Evolutionary conservation across 257 asterid genomes (phyloP).

Genomic region (Nicotiana sylvestris): DNA sequence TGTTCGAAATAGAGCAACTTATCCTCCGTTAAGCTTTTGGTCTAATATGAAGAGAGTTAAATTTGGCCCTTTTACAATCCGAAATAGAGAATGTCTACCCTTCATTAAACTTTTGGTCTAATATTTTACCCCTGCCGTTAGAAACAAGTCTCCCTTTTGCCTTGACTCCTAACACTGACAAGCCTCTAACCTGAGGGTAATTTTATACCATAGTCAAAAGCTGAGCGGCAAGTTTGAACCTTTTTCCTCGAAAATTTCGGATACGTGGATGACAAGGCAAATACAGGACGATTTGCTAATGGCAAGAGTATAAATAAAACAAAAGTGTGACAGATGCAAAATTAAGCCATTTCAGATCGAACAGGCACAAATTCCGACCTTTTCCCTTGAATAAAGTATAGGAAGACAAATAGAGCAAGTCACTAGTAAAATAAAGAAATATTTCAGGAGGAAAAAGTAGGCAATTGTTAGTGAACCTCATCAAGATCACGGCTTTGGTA

Average conservation of each 20-base stretch:
- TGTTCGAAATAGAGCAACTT: too few relatives aligned
- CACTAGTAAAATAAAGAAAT: not conserved
- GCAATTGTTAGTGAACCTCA: conserved; percentile 41
- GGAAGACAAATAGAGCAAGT: not conserved
- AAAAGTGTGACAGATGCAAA: too few relatives aligned
- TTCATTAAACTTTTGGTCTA: not conserved
- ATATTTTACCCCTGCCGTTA: too few relatives aligned
- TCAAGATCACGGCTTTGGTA: conserved; percentile 93
- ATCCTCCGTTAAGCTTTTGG: not conserved
- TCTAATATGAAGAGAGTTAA: not conserved
- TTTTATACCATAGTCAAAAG: not conserved
- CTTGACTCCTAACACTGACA: not conserved
- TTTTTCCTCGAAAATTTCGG: not conserved
- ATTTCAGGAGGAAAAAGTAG: not conserved
- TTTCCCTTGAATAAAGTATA: not conserved
- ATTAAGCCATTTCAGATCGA: too few relatives aligned
- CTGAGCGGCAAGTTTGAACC: not conserved
- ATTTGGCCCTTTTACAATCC: not conserved
- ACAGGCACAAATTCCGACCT: not conserved
- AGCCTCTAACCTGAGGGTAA: not conserved
- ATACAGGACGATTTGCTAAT: too few relatives aligned
- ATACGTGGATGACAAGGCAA: too few relatives aligned
- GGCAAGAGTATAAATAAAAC: too few relatives aligned
- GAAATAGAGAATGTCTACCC: too few relatives aligned
- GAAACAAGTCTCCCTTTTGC: not conserved